Percentiles rank a stretch among this genome's conserved stretches.
Evolutionary conservation across 1,139 yeast species (phyloP).

Genomic region (Diutina mesorugosa): DNA sequence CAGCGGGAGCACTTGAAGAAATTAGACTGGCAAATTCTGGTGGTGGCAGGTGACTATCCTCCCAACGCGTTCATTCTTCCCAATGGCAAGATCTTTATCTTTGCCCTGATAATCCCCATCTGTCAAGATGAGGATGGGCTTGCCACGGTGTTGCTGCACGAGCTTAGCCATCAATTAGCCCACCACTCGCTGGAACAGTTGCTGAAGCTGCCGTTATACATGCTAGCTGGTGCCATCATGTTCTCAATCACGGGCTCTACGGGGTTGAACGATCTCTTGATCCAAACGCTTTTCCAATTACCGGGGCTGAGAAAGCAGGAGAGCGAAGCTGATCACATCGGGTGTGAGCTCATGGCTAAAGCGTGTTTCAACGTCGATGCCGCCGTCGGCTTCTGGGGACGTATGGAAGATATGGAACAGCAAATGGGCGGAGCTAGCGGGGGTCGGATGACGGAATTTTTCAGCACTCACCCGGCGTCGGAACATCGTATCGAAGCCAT

Average conservation of each 20-base stretch:
- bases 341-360: constrained; percentile 78
- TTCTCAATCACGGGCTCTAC: constrained; percentile 19
- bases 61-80: constrained; percentile 97
- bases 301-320: constrained; percentile 93
- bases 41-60: constrained; percentile 55
- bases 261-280: constrained; percentile 32
- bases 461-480: constrained; percentile 90
- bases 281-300: constrained; percentile 50
- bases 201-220: constrained; percentile 42
- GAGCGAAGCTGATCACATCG: constrained; percentile 90
- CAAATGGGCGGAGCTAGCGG: constrained; percentile 7
- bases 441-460: constrained; percentile 35
- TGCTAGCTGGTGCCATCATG: constrained; percentile 6
- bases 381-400: constrained; percentile 67
- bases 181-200: constrained; percentile 81
- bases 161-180: constrained; percentile 86
- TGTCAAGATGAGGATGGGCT: constrained; percentile 79
- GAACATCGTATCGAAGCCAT: constrained; percentile 58
- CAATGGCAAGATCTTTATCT: constrained; percentile 90
- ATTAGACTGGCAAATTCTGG: constrained; percentile 71
- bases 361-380: constrained; percentile 76
- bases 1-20: constrained; percentile 22
- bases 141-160: constrained; percentile 90
- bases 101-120: constrained; percentile 65
- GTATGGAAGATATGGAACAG: constrained; percentile 58